A percentile compares a stretch with the other conserved stretches of the same genome.
Conservation (phyloP, 1,284 basidiomycete genomes). For the Chalciporus sp. region DNA sequence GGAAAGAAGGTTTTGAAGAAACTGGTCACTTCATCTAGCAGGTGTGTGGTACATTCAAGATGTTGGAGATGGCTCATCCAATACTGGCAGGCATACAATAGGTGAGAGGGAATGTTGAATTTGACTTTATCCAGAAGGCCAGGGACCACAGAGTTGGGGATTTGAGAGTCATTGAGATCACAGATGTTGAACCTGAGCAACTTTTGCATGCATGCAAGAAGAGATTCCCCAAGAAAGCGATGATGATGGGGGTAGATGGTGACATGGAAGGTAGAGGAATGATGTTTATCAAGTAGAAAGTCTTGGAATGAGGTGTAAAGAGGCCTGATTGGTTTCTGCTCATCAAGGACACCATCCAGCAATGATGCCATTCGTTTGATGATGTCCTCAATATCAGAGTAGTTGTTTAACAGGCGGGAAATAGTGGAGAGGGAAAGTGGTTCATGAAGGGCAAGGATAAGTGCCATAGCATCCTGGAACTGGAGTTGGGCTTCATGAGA, state of each 20-base stretch:
- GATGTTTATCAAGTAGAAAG: conserved; percentile 11
- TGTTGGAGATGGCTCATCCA: background rate
- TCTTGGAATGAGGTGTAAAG: no score
- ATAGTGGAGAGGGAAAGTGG: conserved; percentile 19
- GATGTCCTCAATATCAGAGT: conserved; percentile 12
- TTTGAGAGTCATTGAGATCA: background rate
- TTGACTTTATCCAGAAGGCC: background rate
- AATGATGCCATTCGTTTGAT: conserved; percentile 24
- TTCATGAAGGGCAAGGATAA: conserved; percentile 20
- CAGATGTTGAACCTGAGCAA: conserved; percentile 16
- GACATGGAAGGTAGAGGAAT: conserved; percentile 22
- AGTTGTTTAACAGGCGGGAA: conserved; percentile 9
- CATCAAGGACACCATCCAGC: conserved; percentile 14
- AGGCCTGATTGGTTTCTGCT: conserved; percentile 16
- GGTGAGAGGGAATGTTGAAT: background rate
- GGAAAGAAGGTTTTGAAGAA: background rate
- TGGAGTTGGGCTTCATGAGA: conserved; percentile 1
- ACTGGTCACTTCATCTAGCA: background rate
- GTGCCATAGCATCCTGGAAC: conserved; percentile 24
- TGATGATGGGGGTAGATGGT: conserved; percentile 12
- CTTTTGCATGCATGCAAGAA: conserved; percentile 14
- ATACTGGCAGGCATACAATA: background rate
- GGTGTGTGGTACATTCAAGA: background rate
- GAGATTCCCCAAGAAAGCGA: conserved; percentile 16
- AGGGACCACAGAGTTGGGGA: background rate